Base-by-base conservation (phyloP, 768 basidiomycete genomes). In the Boletus speciosus region DNA sequence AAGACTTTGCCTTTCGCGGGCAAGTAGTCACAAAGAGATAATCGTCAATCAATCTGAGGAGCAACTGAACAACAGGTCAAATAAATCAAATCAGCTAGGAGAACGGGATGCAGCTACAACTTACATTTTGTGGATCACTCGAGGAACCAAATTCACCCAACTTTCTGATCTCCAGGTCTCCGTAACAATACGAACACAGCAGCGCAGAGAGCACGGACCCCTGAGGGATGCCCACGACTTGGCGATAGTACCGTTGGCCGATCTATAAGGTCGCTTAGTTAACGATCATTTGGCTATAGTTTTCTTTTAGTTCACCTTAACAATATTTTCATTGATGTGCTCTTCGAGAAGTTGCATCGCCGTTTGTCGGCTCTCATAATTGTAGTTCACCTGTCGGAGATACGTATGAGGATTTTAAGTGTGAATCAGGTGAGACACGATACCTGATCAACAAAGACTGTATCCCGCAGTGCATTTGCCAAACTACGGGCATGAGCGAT, bases 171-270 rank as follows among this genome's bases (percentile, higher is more conserved):
- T 98, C 97, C 55, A 99, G 76, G 64, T 96, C 87, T 6, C 93
- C 95, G 60, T 98, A 99, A 68, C 92, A 97, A 71, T 95, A 90
- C 1, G 90, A 88, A 67, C 97, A 99, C 1, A 99, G 73, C n/a
- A 98, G 66, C 0, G 89, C 81, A 7, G 94, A 97, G n/a, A 98
- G 73, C n/a, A 94, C 84, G 3, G 95, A 98, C 21, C 97, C 97
- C 70, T 99, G 97, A 1, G 97, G 96, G 23, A 99, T 99, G 3
- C 97, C 97, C 29, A 91, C 81, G n/a, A 80, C 81, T 69, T 99
- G 97, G 12, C 88, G 84, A 66, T 88, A 96, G 64, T 87, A 92
- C 39, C 80, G 71, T n/a, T 73, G 62, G 1, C 89, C 90, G 49
- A 97, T 93, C 93, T 96, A 59, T 21, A 36, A 41, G 7, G 32